Evolutionary conservation across 768 basidiomycete genomes (phyloP).

Genomic region (Epithele typhae): DNA sequence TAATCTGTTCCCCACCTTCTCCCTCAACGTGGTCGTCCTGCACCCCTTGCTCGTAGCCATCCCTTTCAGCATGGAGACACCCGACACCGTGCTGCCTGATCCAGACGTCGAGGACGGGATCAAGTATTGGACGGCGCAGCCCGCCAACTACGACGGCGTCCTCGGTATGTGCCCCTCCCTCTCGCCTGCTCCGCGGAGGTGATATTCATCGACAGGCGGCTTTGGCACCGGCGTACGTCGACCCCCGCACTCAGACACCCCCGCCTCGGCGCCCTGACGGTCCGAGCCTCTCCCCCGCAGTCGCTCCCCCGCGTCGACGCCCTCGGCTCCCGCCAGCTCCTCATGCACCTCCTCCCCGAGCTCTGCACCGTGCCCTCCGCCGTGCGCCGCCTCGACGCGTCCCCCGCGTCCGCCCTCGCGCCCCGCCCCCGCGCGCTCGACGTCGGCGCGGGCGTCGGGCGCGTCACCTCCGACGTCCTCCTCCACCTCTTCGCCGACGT

Average conservation of each 20-base stretch:
- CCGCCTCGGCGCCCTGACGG: too few relatives aligned
- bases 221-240: conserved; percentile 50
- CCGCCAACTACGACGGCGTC: conserved; percentile 83
- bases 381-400: conserved; percentile 44
- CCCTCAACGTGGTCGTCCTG: too few relatives aligned
- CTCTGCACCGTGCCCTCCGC: conserved; percentile 76
- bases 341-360: conserved; percentile 76
- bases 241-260: conserved; percentile 1
- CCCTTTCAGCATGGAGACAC: too few relatives aligned
- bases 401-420: conserved; percentile 10
- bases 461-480: conserved; percentile 85
- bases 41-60: too few relatives aligned
- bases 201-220: conserved; percentile 32
- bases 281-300: conserved; percentile 32
- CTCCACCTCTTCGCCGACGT: conserved; percentile 87
- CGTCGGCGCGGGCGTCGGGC: conserved; percentile 91
- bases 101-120: conserved; percentile 75
- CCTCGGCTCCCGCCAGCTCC: conserved; percentile 83
- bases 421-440: conserved; percentile 76
- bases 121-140: conserved; percentile 80
- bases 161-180: conserved; percentile 46
- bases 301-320: conserved; percentile 89
- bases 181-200: not conserved
- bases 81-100: conserved; percentile 23
- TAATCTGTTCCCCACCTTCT: too few relatives aligned